phyloP scores from a whole-genome alignment of 495 filamentous ascomycete species.

The Xylaria curta region DNA sequence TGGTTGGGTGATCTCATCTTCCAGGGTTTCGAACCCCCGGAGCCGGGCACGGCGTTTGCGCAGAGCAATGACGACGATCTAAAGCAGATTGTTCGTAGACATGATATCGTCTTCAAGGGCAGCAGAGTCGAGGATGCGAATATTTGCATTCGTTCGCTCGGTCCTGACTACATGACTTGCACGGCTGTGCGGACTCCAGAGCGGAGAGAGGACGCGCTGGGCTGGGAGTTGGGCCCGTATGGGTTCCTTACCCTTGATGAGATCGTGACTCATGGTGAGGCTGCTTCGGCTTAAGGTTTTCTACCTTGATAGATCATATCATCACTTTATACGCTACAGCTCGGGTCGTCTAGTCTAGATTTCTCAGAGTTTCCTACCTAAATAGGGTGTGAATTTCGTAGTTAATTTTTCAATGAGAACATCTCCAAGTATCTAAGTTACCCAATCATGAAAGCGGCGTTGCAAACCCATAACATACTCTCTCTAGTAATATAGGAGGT shows the following conservation, averaged over 20 bases:
- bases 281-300: slow-evolving; percentile 24
- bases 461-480: neutral
- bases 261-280: slow-evolving; percentile 47
- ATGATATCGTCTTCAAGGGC: slow-evolving; percentile 49
- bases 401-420: too few relatives aligned
- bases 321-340: neutral
- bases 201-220: slow-evolving; percentile 42
- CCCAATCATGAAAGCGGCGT: too few relatives aligned
- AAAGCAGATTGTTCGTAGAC: slow-evolving; percentile 36
- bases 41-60: slow-evolving; percentile 30
- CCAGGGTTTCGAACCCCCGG: slow-evolving; percentile 55
- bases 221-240: slow-evolving; percentile 48
- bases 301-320: slow-evolving; percentile 7
- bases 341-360: neutral
- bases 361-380: neutral
- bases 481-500: neutral
- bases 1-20: slow-evolving; percentile 79
- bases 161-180: slow-evolving; percentile 55
- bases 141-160: slow-evolving; percentile 48
- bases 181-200: slow-evolving; percentile 52
- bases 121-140: slow-evolving; percentile 51
- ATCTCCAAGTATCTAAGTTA: too few relatives aligned
- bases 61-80: slow-evolving; percentile 33
- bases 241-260: slow-evolving; percentile 46
- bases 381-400: neutral